Conservation (phyloP, 306 rosid species). For the peach (Prunus persica) region DNA sequence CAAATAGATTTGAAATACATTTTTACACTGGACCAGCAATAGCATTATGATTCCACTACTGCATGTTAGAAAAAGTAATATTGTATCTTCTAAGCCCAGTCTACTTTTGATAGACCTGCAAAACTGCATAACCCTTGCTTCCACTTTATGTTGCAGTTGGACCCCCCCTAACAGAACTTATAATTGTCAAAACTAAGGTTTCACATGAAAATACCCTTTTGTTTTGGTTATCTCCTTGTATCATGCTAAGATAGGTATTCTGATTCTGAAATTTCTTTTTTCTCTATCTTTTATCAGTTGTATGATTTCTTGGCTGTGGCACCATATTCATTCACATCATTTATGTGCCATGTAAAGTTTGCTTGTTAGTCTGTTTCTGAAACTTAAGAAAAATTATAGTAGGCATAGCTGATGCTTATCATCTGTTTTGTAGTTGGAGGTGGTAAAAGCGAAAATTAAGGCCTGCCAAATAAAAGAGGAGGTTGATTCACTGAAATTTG, state of each 20-base stretch:
- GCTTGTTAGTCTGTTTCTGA: background rate
- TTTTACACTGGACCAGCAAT: background rate
- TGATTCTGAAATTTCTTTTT: background rate
- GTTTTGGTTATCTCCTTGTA: background rate
- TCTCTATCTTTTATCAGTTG: background rate
- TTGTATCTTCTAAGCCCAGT: background rate
- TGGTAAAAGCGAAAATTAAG: conserved; percentile 69
- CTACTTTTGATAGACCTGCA: background rate
- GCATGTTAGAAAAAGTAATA: background rate
- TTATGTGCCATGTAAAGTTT: background rate
- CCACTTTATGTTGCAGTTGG: background rate
- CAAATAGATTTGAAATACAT: no score
- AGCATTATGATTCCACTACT: background rate
- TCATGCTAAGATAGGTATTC: background rate
- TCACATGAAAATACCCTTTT: background rate
- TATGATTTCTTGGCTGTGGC: background rate
- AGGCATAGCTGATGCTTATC: background rate
- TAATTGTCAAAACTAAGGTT: background rate
- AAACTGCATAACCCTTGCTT: background rate
- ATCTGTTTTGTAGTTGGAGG: conserved; percentile 63
- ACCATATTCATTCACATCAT: background rate
- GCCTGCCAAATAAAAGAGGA: conserved; percentile 65
- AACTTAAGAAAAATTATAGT: background rate
- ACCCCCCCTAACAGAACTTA: background rate
- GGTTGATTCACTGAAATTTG: conserved; percentile 68